Evolutionary conservation across 371 early-diverging fungal species (phyloP), one percentile per base, ranked within the genome.

Genomic region (Umbelopsis sp.): DNA sequence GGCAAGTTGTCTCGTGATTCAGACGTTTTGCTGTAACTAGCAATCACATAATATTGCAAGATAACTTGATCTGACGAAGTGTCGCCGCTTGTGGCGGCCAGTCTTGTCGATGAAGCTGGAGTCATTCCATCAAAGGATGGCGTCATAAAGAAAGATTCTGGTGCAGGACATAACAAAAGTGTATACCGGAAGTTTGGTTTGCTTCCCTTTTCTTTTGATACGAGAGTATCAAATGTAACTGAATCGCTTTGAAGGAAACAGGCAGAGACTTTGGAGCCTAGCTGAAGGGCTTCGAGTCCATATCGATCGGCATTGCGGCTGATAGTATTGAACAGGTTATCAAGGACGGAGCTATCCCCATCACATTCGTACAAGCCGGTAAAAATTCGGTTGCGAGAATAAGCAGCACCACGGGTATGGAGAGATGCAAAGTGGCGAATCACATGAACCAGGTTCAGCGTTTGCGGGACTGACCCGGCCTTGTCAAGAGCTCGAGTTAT

Each of bases 291-390:
- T 3, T 24, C 14, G 63, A 92, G 85, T 0, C 92, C 91, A 71
- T 93, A 89, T 18, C 86, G 76, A 45, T 83, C 82, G 0, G 93
- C 90, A 66, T 88, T 91, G 69, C 86, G 57, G 32, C 57, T 57
- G 5, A 57, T 57, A 3, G 57, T 57, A 8, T 35, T 86, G 65
- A 93, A 77, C 32, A 93, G 82, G 53, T 89, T 92, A 22, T 88
- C 84, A 73, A 90, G 91, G 44, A 94, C 66, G 8, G 86, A 68
- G 46, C 70, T 76, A 35, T 63, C 68, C 22, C 69, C 69, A 1
- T 80, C 79, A 37, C 79, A 79, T 8, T 80, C 76, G 53, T 80
- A 82, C 38, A 76, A 80, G n/a, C 84, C 89, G 53, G 84, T 81
- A 44, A 87, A 72, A 10, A 91, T 73, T 22, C 91, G 81, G 69